These are phyloP conservation scores for Tubosaeta brunneosetosa DNA, from an alignment of 768 basidiomycete genomes.

Conservation along the genomic window DNA sequence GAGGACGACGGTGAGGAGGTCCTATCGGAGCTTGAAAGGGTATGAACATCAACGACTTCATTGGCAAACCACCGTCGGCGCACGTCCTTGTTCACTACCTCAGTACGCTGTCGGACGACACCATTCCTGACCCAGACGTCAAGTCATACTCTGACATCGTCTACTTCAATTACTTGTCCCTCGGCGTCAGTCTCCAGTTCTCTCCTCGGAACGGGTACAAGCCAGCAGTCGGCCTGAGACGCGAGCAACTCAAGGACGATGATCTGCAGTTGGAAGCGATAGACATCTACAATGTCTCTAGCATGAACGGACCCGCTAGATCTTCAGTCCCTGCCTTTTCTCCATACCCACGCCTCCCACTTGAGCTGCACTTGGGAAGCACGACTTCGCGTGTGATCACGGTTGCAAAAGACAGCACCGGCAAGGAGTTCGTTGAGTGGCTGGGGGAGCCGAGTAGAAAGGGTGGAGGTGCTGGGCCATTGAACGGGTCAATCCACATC, in stretches of 20 bases:
- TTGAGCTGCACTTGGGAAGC: conserved; percentile 40
- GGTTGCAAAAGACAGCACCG: conserved; percentile 51
- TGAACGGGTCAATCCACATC: conserved; percentile 79
- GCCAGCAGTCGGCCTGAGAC: conserved; percentile 42
- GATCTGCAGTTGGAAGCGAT: conserved; percentile 62
- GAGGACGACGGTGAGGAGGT: conserved; percentile 7
- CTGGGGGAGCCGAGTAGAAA: conserved; percentile 89
- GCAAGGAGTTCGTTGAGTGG: conserved; percentile 68
- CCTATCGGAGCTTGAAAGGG: conserved; percentile 22
- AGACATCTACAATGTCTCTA: conserved; percentile 73
- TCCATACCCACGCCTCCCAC: conserved; percentile 52
- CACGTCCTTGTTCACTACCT: conserved; percentile 42
- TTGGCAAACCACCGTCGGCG: conserved; percentile 52
- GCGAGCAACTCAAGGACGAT: conserved; percentile 46
- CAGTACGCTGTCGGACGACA: conserved; percentile 27
- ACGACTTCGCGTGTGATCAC: conserved; percentile 39
- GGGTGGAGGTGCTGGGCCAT: conserved; percentile 84
- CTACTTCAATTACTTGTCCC: conserved; percentile 77
- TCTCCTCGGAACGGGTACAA: conserved; percentile 61
- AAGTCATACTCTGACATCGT: conserved; percentile 79
- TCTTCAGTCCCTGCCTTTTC: conserved; percentile 41
- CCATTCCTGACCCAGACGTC: conserved; percentile 47
- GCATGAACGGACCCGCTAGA: conserved; percentile 31
- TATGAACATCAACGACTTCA: conserved; percentile 34
- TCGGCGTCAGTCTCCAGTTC: conserved; percentile 83